A percentile compares a stretch with the other conserved stretches of the same genome.
Evolutionary conservation across 2,329 filamentous ascomycete genomes (phyloP).

Genomic region (Pseudogymnoascus pannorum): DNA sequence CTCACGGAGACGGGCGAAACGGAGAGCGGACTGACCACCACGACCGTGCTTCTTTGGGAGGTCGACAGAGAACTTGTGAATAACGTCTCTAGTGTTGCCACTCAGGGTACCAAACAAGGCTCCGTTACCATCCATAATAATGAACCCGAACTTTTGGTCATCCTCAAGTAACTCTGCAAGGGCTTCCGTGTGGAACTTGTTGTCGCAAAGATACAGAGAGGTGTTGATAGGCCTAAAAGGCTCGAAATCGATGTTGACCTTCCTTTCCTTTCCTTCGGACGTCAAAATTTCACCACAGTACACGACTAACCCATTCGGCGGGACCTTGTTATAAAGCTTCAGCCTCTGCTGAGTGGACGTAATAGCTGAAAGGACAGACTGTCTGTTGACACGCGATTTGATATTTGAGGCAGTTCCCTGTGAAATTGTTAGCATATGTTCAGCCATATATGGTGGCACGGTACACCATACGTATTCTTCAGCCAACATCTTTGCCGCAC

Average conservation of each 20-base stretch:
- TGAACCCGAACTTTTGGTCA: slow-evolving; percentile 98
- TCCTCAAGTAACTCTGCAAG: slow-evolving; percentile 95
- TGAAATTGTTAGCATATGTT: slow-evolving; percentile 21
- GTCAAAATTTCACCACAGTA: slow-evolving; percentile 99
- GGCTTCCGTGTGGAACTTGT: slow-evolving; percentile 99
- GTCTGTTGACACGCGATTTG: slow-evolving; percentile 97
- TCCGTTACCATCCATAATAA: slow-evolving; percentile 99
- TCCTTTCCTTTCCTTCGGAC: slow-evolving; percentile 94
- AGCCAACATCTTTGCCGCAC: slow-evolving; percentile 98
- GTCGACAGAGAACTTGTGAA: slow-evolving; percentile 98
- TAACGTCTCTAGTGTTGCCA: slow-evolving; percentile 91
- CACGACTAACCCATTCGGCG: slow-evolving; percentile 92
- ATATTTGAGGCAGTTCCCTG: slow-evolving; percentile 98
- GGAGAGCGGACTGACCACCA: slow-evolving; percentile 98
- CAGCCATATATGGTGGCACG: slow-evolving; percentile 1
- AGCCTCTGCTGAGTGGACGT: slow-evolving; percentile 98
- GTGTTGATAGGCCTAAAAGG: slow-evolving; percentile 99
- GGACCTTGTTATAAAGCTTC: slow-evolving; percentile 98
- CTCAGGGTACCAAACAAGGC: slow-evolving; percentile 94
- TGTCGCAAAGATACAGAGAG: slow-evolving; percentile 97
- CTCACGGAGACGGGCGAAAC: slow-evolving; percentile 98
- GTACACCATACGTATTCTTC: slow-evolving; percentile 83
- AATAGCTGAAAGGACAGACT: slow-evolving; percentile 95
- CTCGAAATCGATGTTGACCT: slow-evolving; percentile 99
- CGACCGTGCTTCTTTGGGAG: slow-evolving; percentile 99